Conservation (phyloP, 371 early-diverging fungal species). For the Mortierella sp. region DNA sequence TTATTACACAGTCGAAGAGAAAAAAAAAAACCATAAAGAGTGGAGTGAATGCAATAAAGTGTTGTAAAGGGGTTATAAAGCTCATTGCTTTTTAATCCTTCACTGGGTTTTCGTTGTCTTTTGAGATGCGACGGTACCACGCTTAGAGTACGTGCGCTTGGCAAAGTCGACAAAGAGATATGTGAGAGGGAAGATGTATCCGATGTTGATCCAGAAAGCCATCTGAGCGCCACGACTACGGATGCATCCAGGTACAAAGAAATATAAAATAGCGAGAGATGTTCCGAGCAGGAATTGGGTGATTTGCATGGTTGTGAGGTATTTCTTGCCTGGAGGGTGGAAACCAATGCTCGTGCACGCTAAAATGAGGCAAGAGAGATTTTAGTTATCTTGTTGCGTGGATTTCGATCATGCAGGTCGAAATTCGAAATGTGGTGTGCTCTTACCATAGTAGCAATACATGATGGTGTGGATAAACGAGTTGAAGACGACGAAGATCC, state of each 20-base stretch:
- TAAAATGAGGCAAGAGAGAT: neutral
- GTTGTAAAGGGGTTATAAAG: too few relatives aligned
- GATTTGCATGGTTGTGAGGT: conserved; percentile 91
- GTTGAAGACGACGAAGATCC: conserved; percentile 90
- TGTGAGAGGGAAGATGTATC: conserved; percentile 84
- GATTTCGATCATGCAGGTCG: neutral
- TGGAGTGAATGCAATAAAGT: too few relatives aligned
- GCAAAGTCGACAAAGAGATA: conserved; percentile 86
- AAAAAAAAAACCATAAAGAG: too few relatives aligned
- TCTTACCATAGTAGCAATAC: conserved; percentile 82
- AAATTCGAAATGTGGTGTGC: neutral
- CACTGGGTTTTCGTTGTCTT: neutral
- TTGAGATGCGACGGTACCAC: neutral
- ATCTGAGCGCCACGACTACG: conserved; percentile 69
- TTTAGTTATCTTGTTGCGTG: neutral
- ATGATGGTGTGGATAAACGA: conserved; percentile 93
- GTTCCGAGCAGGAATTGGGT: conserved; percentile 89
- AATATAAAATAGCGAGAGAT: conserved; percentile 74
- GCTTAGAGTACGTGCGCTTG: conserved; percentile 71
- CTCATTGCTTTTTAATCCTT: too few relatives aligned
- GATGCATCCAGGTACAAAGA: conserved; percentile 77
- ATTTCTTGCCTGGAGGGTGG: conserved; percentile 86
- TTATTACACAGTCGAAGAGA: too few relatives aligned
- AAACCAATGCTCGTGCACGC: conserved; percentile 81
- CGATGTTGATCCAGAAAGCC: conserved; percentile 78